Evolutionary conservation across 768 basidiomycete species (phyloP).

Genomic region (Amanita molliuscula): DNA sequence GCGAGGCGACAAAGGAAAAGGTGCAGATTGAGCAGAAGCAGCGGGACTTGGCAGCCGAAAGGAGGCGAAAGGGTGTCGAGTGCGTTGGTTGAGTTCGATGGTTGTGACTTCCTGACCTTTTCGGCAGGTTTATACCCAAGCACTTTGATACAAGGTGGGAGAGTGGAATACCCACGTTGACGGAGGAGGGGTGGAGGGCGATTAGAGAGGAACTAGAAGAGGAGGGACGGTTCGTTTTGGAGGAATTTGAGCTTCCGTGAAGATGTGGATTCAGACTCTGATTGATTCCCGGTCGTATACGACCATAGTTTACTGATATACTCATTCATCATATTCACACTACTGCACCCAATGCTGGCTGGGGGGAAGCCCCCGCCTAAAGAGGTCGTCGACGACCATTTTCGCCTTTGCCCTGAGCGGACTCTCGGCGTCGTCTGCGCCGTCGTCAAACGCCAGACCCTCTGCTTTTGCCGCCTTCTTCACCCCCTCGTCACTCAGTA

Average conservation of each 20-base stretch:
- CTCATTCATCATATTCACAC: neutral
- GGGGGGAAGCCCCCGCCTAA: constrained; percentile 19
- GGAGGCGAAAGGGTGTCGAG: constrained; percentile 72
- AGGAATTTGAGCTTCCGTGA: neutral
- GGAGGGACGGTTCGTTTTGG: neutral
- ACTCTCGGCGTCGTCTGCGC: constrained; percentile 14
- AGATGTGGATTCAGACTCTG: neutral
- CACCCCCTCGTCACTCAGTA: constrained; percentile 38
- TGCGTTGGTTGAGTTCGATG: constrained; percentile 31
- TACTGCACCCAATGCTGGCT: constrained; percentile 20
- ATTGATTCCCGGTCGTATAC: neutral
- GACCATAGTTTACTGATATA: neutral
- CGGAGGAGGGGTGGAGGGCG: constrained; percentile 4
- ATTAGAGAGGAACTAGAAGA: constrained; percentile 6
- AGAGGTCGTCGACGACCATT: constrained; percentile 19
- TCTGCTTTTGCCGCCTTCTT: constrained; percentile 33
- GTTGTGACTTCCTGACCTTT: neutral
- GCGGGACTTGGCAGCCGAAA: constrained; percentile 78
- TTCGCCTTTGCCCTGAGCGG: constrained; percentile 22
- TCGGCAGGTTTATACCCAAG: constrained; percentile 11
- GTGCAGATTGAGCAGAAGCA: constrained; percentile 88
- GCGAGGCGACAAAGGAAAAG: constrained; percentile 89
- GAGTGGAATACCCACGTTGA: constrained; percentile 3
- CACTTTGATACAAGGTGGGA: constrained; percentile 7
- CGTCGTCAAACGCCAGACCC: constrained; percentile 29